Evolutionary conservation across 331 rosid species (phyloP).

Genomic region (Quercus lobata): DNA sequence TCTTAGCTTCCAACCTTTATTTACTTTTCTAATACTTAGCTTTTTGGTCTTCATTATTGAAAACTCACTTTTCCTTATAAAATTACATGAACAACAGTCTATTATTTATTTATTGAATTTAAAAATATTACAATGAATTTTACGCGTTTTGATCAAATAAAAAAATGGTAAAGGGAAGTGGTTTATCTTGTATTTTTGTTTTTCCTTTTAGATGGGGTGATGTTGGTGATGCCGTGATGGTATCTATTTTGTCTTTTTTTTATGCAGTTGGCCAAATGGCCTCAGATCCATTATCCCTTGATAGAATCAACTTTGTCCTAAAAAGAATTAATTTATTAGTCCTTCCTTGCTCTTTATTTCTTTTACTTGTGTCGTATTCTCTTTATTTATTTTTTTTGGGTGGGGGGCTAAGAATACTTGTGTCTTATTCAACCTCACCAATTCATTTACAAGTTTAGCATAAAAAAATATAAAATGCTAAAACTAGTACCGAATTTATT

Average conservation of each 20-base stretch:
- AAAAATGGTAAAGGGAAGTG: not conserved
- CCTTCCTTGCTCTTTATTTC: not conserved
- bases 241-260: conserved; percentile 6
- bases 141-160: not conserved
- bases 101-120: not conserved
- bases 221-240: conserved; percentile 1
- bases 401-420: not conserved
- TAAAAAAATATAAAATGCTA: not conserved
- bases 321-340: not conserved
- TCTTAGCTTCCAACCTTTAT: not conserved
- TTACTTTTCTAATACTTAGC: no score
- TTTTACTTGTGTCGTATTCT: not conserved
- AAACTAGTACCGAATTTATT: no score
- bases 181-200: not conserved
- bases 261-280: not conserved
- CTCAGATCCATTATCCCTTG: not conserved
- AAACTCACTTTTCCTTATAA: no score
- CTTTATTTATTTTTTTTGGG: not conserved
- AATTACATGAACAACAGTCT: no score
- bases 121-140: not conserved
- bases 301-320: conserved; percentile 8
- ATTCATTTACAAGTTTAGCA: not conserved
- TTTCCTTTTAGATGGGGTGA: conserved; percentile 3
- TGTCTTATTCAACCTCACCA: conserved; percentile 4
- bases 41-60: no score